phyloP scores from a whole-genome alignment of 352 stramenopile species.

The Phytophthora capsici region DNA sequence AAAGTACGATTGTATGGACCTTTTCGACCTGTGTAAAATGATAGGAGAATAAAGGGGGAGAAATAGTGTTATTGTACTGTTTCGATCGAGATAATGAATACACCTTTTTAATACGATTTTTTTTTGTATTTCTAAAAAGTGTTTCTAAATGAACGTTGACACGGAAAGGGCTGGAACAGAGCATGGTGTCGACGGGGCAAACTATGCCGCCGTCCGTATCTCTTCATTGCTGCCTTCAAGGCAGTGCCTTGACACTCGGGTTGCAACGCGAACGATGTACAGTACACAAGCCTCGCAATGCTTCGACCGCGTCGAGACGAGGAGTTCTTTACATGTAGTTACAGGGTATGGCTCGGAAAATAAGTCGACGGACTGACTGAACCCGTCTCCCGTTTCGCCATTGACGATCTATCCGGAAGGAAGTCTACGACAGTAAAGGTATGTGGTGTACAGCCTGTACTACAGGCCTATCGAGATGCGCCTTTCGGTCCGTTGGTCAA shows the following conservation, averaged over 20 bases:
- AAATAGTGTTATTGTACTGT: background rate
- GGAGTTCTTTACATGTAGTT: background rate
- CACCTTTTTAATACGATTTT: background rate
- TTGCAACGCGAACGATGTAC: background rate
- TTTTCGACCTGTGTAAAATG: constrained; percentile 3
- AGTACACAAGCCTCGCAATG: constrained; percentile 20
- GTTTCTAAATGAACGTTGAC: constrained; percentile 34
- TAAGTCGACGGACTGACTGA: background rate
- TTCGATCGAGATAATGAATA: background rate
- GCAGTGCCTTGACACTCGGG: background rate
- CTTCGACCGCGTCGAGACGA: constrained; percentile 25
- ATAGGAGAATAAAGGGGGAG: constrained; percentile 4
- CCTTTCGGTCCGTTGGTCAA: background rate
- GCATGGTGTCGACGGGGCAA: constrained; percentile 14
- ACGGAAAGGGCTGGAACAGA: constrained; percentile 29
- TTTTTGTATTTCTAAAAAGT: background rate
- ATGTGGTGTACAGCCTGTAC: background rate
- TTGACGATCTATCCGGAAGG: background rate
- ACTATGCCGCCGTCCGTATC: constrained; percentile 32
- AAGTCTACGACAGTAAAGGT: constrained; percentile 13
- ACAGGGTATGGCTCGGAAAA: no score
- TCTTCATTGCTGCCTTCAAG: constrained; percentile 8
- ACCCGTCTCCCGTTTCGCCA: background rate
- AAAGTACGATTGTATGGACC: constrained; percentile 3
- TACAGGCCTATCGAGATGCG: constrained; percentile 1